phyloP scores from a whole-genome alignment of 108 stramenopile species.

The Skeletonema grethae region DNA sequence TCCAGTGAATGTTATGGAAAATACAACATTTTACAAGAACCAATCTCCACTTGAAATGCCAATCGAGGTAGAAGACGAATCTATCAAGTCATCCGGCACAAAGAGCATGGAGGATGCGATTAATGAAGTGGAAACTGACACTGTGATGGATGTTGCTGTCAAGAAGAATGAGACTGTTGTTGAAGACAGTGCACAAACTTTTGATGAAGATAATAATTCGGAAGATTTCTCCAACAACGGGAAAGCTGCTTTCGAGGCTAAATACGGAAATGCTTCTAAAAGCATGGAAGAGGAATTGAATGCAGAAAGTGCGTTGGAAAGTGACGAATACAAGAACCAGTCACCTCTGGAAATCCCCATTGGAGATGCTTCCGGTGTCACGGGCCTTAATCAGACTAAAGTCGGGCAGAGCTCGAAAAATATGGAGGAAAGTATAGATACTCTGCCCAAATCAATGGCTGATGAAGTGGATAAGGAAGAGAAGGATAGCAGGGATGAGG shows the following conservation, averaged over 20 bases:
- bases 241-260: not conserved
- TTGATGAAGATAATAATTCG: not conserved
- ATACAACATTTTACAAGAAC: not conserved
- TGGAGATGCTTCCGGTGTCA: not conserved
- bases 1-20: conserved; percentile 38
- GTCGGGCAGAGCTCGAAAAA: not conserved
- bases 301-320: not conserved
- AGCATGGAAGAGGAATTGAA: not conserved
- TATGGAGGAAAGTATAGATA: not conserved
- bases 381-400: not conserved
- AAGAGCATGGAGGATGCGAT: not conserved
- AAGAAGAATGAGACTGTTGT: not conserved
- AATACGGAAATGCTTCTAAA: not conserved
- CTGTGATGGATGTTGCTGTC: not conserved
- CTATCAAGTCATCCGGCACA: not conserved
- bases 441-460: not conserved
- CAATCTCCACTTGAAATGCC: conserved; percentile 3
- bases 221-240: not conserved
- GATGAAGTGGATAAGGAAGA: not conserved
- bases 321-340: not conserved
- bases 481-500: not conserved
- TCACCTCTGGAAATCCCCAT: not conserved
- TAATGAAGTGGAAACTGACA: not conserved
- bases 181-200: not conserved
- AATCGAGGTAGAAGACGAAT: not conserved